phyloP scores from a whole-genome alignment of 106 monocot species.

The Platanthera guangdongensis region DNA sequence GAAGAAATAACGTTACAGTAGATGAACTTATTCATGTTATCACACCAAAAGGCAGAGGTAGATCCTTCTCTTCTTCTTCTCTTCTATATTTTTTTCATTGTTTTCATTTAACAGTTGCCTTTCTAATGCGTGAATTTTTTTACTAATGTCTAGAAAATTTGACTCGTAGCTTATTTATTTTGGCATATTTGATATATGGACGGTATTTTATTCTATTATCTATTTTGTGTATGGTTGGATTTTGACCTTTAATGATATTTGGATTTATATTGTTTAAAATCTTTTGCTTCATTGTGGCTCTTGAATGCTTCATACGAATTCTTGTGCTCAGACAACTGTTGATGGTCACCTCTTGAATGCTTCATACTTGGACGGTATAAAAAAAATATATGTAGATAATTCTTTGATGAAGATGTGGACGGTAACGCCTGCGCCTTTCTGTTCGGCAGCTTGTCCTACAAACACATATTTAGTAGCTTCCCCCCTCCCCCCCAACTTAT shows the following conservation, averaged over 20 bases:
- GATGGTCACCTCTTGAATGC: too few species aligned
- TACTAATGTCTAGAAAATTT: not conserved
- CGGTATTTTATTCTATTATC: not conserved
- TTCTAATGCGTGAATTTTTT: not conserved
- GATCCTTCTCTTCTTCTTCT: not conserved
- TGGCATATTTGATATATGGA: not conserved
- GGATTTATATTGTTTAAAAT: not conserved
- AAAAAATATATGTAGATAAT: too few species aligned
- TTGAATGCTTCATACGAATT: not conserved
- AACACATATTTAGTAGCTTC: too few species aligned
- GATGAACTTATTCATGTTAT: slow-evolving; percentile 93
- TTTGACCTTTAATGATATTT: not conserved
- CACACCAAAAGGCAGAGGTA: slow-evolving; percentile 95
- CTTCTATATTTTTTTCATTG: not conserved
- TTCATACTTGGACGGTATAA: too few species aligned
- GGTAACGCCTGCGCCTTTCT: too few species aligned
- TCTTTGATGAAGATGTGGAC: too few species aligned
- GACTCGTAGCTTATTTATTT: not conserved
- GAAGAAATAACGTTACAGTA: slow-evolving; percentile 97
- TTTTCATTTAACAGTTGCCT: not conserved
- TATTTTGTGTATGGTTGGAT: not conserved
- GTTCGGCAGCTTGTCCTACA: too few species aligned
- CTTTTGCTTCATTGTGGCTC: not conserved
- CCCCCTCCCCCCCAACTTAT: too few species aligned
- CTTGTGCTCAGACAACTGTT: too few species aligned